Percentiles rank a stretch among this genome's conserved stretches.
Conservation (phyloP, 106 monocot genomes). For the Narthecium ossifragum region DNA sequence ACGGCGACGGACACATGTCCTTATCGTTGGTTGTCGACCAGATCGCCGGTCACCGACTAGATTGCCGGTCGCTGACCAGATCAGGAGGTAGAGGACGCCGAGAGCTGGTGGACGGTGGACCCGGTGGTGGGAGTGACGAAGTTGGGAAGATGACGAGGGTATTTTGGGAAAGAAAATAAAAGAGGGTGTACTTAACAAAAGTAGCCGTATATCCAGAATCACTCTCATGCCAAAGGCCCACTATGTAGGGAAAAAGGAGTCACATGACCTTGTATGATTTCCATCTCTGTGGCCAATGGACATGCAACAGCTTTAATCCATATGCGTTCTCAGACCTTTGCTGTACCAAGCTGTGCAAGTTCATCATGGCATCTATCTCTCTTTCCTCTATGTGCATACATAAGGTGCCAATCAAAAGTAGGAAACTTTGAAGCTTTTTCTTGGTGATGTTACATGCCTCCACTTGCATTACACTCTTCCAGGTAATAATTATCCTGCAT, state of each 20-base stretch:
- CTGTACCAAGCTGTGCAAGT: not conserved
- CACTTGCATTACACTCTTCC: no score
- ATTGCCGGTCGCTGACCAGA: not conserved
- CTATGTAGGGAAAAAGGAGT: not conserved
- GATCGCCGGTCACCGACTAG: not conserved
- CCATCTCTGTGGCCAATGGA: not conserved
- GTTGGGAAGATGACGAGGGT: slow-evolving; percentile 14
- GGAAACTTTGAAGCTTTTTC: not conserved
- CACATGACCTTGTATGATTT: not conserved
- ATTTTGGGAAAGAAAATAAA: slow-evolving; percentile 13
- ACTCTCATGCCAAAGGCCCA: slow-evolving; percentile 16
- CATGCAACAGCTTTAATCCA: not conserved
- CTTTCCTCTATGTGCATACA: not conserved
- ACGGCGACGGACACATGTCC: no score
- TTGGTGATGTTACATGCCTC: not conserved
- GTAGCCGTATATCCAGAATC: no score
- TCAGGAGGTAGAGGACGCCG: not conserved
- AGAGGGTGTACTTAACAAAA: no score
- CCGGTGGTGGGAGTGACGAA: slow-evolving; percentile 4
- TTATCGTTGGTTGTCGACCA: no score
- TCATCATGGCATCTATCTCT: not conserved
- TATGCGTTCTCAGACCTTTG: no score
- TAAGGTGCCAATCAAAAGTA: not conserved
- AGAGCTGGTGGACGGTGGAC: slow-evolving; percentile 1
- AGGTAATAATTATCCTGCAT: no score